phyloP scores from a whole-genome alignment of 192 early-diverging fungal species.

The Linnemannia schmuckeri region DNA sequence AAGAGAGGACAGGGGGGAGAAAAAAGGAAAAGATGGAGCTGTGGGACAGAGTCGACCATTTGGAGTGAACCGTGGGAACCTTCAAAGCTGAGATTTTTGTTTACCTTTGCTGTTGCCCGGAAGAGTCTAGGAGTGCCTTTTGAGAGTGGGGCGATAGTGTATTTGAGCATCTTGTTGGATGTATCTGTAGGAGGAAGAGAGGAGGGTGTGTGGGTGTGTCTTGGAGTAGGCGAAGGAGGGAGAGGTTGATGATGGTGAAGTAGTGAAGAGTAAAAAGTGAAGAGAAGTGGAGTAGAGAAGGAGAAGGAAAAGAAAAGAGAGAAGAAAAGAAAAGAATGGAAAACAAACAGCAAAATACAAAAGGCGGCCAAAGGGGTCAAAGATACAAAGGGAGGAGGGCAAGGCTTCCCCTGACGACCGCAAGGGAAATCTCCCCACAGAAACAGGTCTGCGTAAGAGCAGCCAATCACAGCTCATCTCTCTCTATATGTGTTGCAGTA shows the following conservation, averaged over 20 bases:
- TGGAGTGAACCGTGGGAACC: no score
- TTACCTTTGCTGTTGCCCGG: no score
- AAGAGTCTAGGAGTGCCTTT: no score
- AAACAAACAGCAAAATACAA: neutral
- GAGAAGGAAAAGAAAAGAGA: constrained; percentile 1
- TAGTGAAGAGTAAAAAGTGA: neutral
- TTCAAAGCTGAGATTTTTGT: no score
- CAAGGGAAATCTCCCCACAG: no score
- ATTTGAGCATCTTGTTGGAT: neutral
- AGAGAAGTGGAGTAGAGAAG: neutral
- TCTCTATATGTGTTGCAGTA: no score
- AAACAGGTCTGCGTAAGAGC: no score
- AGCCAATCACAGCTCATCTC: no score
- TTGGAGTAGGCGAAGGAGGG: neutral
- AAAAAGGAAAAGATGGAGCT: neutral
- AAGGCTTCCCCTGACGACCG: no score
- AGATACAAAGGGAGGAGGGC: no score
- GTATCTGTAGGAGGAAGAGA: neutral
- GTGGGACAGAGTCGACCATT: no score
- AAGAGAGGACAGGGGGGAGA: neutral
- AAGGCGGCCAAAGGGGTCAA: neutral
- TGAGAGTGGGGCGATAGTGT: neutral
- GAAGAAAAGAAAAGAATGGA: neutral
- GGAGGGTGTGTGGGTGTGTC: neutral
- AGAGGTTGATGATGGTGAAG: neutral